Evolutionary conservation across 352 stramenopile species (phyloP).

Genomic region (Globisporangium rhizosaccharum): DNA sequence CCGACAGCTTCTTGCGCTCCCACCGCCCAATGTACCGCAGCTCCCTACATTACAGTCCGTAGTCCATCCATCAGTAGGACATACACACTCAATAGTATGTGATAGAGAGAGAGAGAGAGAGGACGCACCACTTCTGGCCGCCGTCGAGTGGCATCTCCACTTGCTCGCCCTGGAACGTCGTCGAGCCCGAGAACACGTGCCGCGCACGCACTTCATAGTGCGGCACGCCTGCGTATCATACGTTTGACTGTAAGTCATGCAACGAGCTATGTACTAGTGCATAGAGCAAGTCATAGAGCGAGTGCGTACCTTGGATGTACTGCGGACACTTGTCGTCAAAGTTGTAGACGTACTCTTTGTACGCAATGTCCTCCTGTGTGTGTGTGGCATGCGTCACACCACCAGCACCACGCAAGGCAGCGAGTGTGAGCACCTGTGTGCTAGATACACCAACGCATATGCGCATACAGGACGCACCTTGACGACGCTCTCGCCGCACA

Average conservation of each 20-base stretch:
- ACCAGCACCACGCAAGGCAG: neutral
- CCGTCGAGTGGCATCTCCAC: slow-evolving; percentile 72
- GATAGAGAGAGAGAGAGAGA: neutral
- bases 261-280: too few species aligned
- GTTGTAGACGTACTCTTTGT: slow-evolving; percentile 89
- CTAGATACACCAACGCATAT: neutral
- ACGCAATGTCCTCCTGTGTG: slow-evolving; percentile 72
- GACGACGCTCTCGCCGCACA: slow-evolving; percentile 78
- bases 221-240: slow-evolving; percentile 38
- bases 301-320: slow-evolving; percentile 62
- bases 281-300: too few species aligned
- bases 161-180: slow-evolving; percentile 72
- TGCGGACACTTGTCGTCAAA: slow-evolving; percentile 85
- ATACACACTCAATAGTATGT: too few species aligned
- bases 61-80: neutral
- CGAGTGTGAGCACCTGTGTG: neutral
- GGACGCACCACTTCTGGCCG: slow-evolving; percentile 69
- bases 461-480: slow-evolving; percentile 35
- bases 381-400: too few species aligned
- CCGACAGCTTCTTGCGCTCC: slow-evolving; percentile 85
- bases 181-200: slow-evolving; percentile 77
- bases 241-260: neutral
- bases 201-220: slow-evolving; percentile 80
- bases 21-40: slow-evolving; percentile 79
- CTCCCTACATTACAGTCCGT: slow-evolving; percentile 31